phyloP scores from a whole-genome alignment of 768 basidiomycete species.

The Trametes cubensis region DNA sequence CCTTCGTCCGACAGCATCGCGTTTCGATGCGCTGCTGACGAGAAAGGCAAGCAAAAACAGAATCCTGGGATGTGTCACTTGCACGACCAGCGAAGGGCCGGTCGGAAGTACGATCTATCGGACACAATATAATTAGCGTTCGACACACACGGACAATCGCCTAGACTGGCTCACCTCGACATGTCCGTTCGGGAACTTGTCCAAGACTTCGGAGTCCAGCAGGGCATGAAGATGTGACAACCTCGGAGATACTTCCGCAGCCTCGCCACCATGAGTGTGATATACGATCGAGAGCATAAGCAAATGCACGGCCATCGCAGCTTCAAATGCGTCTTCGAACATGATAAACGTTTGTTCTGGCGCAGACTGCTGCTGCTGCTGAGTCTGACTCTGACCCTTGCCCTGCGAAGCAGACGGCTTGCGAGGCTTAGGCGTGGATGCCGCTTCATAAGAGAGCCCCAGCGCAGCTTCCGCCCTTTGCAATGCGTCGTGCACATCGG shows the following conservation, averaged over 20 bases:
- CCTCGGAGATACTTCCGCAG: conserved; percentile 49
- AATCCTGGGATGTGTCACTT: conserved; percentile 68
- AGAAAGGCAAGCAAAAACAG: conserved; percentile 69
- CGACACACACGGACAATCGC: not conserved
- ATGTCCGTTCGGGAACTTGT: conserved; percentile 42
- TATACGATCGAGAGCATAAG: conserved; percentile 65
- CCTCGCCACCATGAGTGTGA: conserved; percentile 60
- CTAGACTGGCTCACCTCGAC: conserved; percentile 37
- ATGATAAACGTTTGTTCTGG: conserved; percentile 29
- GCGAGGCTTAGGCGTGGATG: conserved; percentile 26
- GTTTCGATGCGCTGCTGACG: conserved; percentile 64
- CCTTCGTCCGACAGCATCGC: conserved; percentile 72
- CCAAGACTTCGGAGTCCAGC: conserved; percentile 59
- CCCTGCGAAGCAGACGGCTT: conserved; percentile 16
- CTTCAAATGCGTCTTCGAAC: conserved; percentile 40
- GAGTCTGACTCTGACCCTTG: not conserved
- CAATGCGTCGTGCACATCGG: conserved; percentile 51
- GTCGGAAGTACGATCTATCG: conserved; percentile 36
- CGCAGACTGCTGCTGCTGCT: not conserved
- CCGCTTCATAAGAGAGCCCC: conserved; percentile 40
- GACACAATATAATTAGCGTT: conserved; percentile 6
- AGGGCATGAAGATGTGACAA: conserved; percentile 65
- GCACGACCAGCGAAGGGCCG: conserved; percentile 52
- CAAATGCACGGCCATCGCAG: conserved; percentile 54
- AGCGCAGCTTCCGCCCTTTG: conserved; percentile 52